phyloP scores from a whole-genome alignment of 352 stramenopile species.

The Peronosclerospora sorghi region DNA sequence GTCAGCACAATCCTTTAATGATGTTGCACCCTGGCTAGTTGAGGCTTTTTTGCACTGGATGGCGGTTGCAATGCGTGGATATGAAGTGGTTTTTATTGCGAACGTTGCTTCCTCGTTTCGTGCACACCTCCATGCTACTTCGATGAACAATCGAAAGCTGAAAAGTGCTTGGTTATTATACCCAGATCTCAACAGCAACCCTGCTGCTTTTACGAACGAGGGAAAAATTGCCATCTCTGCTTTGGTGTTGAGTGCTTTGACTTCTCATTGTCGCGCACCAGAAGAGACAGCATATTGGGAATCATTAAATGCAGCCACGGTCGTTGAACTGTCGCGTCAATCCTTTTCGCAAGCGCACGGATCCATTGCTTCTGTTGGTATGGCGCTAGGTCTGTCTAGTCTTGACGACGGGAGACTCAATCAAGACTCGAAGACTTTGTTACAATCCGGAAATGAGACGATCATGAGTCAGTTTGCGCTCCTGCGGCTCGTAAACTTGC shows the following conservation, averaged over 20 bases:
- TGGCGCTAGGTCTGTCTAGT: constrained; percentile 16
- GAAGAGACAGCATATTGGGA: constrained; percentile 11
- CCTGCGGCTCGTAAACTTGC: constrained; percentile 18
- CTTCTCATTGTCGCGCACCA: neutral
- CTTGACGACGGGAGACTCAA: constrained; percentile 8
- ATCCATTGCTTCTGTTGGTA: constrained; percentile 9
- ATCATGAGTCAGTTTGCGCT: constrained; percentile 29
- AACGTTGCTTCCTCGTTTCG: constrained; percentile 17
- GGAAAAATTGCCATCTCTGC: constrained; percentile 10
- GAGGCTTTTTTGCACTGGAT: constrained; percentile 23
- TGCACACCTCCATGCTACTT: constrained; percentile 7
- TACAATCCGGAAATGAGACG: constrained; percentile 6
- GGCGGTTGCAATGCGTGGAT: constrained; percentile 19
- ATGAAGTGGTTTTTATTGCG: constrained; percentile 22
- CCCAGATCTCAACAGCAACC: constrained; percentile 1
- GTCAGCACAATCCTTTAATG: neutral
- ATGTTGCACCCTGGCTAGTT: constrained; percentile 5
- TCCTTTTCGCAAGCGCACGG: constrained; percentile 14
- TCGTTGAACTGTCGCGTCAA: constrained; percentile 12
- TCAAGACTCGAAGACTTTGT: neutral
- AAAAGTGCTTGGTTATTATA: constrained; percentile 8
- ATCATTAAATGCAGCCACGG: constrained; percentile 4
- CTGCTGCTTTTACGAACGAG: neutral
- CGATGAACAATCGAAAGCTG: constrained; percentile 2
- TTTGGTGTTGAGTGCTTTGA: constrained; percentile 15